These are phyloP conservation scores for Talaromyces verruculosus DNA, from an alignment of 2,329 filamentous ascomycete species.

Conservation along the genomic window DNA sequence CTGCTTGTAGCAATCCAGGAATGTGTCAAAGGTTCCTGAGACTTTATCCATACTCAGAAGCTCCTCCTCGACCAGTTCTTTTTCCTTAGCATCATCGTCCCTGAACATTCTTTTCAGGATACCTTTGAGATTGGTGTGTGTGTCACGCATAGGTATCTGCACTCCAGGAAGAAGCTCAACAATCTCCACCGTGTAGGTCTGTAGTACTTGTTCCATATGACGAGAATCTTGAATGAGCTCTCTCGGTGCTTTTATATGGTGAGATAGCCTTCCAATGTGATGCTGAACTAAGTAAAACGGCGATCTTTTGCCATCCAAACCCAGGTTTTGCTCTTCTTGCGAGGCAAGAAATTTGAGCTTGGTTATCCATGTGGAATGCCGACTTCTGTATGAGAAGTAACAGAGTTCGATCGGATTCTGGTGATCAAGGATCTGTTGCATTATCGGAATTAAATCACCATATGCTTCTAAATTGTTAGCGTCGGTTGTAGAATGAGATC, in stretches of 20 bases:
- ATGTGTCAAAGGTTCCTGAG: conserved; percentile 27
- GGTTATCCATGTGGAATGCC: conserved; percentile 17
- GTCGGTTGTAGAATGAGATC: conserved; percentile 3
- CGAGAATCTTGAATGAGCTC: conserved; percentile 34
- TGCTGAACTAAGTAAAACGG: conserved; percentile 40
- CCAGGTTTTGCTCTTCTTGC: conserved; percentile 13
- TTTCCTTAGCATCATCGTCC: conserved; percentile 17
- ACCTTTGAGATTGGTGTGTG: conserved; percentile 26
- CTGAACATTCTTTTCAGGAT: conserved; percentile 32
- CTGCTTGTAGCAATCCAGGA: conserved; percentile 28
- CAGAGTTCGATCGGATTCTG: conserved; percentile 21
- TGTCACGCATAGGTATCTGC: conserved; percentile 24
- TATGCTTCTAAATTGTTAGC: conserved; percentile 11
- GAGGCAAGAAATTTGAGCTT: conserved; percentile 5
- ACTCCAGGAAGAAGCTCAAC: conserved; percentile 26
- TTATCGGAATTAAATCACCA: conserved; percentile 10
- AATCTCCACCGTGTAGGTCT: conserved; percentile 35
- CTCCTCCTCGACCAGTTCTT: conserved; percentile 22
- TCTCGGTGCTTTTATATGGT: conserved; percentile 43
- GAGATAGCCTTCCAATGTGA: conserved; percentile 48
- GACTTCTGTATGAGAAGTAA: too few species aligned
- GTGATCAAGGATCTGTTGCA: conserved; percentile 9
- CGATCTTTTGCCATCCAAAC: conserved; percentile 1
- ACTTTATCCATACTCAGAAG: conserved; percentile 32
- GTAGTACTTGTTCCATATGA: conserved; percentile 33